Evolutionary conservation across 257 asterid species (phyloP).

Genomic region (Buddleja alternifolia): DNA sequence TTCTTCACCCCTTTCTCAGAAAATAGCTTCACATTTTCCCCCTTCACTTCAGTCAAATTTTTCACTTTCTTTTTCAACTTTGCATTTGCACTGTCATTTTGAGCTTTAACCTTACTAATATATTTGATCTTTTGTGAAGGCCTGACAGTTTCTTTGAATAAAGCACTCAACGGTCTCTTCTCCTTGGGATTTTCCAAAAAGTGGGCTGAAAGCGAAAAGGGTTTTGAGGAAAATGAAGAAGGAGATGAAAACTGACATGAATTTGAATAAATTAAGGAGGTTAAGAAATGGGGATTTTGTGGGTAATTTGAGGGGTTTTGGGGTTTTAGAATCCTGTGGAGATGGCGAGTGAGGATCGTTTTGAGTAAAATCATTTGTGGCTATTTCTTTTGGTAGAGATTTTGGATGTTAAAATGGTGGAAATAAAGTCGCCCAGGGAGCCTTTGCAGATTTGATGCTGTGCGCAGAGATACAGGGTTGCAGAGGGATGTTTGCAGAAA

Average conservation of each 20-base stretch:
- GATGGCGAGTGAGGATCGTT: conserved; percentile 32
- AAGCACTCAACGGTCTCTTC: conserved; percentile 38
- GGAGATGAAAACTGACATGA: conserved; percentile 4
- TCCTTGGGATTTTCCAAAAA: conserved; percentile 24
- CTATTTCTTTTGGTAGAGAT: neutral
- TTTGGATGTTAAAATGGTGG: neutral
- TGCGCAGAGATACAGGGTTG: neutral
- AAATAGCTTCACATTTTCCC: conserved; percentile 7
- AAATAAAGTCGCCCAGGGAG: neutral
- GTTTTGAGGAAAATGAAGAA: conserved; percentile 35
- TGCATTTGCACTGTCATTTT: conserved; percentile 27
- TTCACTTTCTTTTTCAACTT: conserved; percentile 42
- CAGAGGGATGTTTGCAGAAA: too few species aligned
- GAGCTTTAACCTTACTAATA: conserved; percentile 26
- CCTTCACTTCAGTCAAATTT: conserved; percentile 33
- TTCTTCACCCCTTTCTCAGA: conserved; percentile 15
- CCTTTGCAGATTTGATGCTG: conserved; percentile 6
- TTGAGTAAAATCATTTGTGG: conserved; percentile 41
- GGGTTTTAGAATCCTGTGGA: conserved; percentile 21
- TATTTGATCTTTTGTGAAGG: conserved; percentile 23
- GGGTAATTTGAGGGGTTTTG: conserved; percentile 32
- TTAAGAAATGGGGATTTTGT: neutral
- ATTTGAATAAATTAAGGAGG: conserved; percentile 25
- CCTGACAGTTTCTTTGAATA: conserved; percentile 61
- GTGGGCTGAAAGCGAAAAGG: conserved; percentile 44